Evolutionary conservation across 805 yeast species (phyloP).

Genomic region (Hanseniaspora jakobsenii): DNA sequence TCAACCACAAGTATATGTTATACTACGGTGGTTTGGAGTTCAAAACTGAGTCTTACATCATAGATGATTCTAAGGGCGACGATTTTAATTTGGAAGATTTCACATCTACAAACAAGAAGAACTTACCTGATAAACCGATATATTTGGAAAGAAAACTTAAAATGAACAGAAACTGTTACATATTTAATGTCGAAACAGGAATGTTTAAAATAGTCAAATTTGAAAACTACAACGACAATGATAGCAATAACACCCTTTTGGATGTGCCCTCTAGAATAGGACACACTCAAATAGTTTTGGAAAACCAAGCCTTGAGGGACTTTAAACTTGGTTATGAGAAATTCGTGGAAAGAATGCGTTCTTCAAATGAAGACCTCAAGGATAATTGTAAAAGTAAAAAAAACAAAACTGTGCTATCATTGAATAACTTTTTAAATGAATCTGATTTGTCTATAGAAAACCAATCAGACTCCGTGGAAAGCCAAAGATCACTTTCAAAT

Average conservation of each 20-base stretch:
- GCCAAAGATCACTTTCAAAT: too few species aligned
- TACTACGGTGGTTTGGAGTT: slow-evolving; percentile 59
- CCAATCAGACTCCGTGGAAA: too few species aligned
- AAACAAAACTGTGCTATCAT: too few species aligned
- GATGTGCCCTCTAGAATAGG: slow-evolving; percentile 29
- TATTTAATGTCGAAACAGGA: slow-evolving; percentile 42
- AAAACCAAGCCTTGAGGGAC: neutral
- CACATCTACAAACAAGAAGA: too few species aligned
- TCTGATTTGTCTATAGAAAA: too few species aligned
- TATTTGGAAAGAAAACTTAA: slow-evolving; percentile 33
- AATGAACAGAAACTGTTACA: slow-evolving; percentile 43
- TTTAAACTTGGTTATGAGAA: slow-evolving; percentile 1
- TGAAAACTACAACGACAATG: slow-evolving; percentile 24
- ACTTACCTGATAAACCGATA: slow-evolving; percentile 33
- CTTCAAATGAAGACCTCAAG: too few species aligned
- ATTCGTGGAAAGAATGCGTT: neutral
- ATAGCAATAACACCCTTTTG: slow-evolving; percentile 26
- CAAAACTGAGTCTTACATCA: slow-evolving; percentile 30
- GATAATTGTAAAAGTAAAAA: too few species aligned
- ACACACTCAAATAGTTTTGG: slow-evolving; percentile 25
- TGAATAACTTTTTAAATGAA: too few species aligned
- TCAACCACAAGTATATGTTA: slow-evolving; percentile 47
- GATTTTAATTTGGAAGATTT: too few species aligned
- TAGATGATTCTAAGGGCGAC: too few species aligned
- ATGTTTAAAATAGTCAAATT: slow-evolving; percentile 38